Evolutionary conservation across 1,284 basidiomycete species (phyloP).

Genomic region (Puccinia coronata): DNA sequence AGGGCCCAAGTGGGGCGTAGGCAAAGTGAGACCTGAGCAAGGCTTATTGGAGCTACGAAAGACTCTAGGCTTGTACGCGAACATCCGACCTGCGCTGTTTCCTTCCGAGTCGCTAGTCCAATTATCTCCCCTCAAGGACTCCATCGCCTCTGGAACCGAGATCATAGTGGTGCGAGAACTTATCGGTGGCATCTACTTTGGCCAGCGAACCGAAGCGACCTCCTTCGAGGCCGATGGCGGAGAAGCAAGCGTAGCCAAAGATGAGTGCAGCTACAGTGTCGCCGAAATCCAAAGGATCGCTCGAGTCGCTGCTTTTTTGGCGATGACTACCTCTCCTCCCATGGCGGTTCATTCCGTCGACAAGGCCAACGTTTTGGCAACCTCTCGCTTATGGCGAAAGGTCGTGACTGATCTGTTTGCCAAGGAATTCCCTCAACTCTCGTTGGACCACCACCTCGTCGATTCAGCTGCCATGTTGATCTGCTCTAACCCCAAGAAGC

Average conservation of each 20-base stretch:
- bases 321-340: constrained; percentile 78
- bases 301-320: constrained; percentile 90
- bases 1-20: constrained; percentile 95
- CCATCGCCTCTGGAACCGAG: constrained; percentile 79
- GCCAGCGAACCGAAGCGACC: constrained; percentile 80
- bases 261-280: constrained; percentile 86
- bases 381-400: constrained; percentile 89
- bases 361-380: constrained; percentile 98
- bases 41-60: constrained; percentile 91
- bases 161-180: constrained; percentile 95
- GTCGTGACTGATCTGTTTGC: constrained; percentile 79
- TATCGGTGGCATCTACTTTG: constrained; percentile 74
- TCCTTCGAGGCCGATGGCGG: constrained; percentile 63
- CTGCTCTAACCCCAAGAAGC: constrained; percentile 83
- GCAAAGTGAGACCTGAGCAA: constrained; percentile 90
- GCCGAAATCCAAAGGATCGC: constrained; percentile 91
- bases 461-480: constrained; percentile 97
- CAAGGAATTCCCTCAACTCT: constrained; percentile 81
- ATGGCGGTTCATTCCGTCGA: constrained; percentile 90
- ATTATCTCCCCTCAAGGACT: constrained; percentile 88
- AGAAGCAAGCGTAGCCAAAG: constrained; percentile 60
- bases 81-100: constrained; percentile 95
- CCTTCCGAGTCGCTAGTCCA: constrained; percentile 84
- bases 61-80: constrained; percentile 89
- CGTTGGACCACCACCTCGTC: constrained; percentile 81